A percentile compares a stretch with the other conserved stretches of the same genome.
These are phyloP conservation scores for Termitomyces sp. DNA, from an alignment of 768 basidiomycete species.

Conservation along the genomic window DNA sequence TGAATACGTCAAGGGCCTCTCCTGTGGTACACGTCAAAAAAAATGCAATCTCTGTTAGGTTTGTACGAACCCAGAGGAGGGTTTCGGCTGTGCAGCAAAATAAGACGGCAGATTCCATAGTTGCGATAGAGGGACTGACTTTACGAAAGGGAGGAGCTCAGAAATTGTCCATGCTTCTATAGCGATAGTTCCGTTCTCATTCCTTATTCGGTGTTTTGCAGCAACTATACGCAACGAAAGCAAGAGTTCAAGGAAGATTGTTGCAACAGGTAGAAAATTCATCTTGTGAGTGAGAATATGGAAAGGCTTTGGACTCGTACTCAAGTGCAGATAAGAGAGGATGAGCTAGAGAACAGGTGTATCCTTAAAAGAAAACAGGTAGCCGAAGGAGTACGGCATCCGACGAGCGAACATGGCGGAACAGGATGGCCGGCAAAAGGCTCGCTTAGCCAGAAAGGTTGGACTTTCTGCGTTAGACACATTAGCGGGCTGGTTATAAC, in stretches of 20 bases:
- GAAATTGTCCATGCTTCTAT: slow-evolving; percentile 36
- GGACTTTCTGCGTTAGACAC: neutral
- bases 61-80: slow-evolving; percentile 18
- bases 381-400: neutral
- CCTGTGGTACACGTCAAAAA: slow-evolving; percentile 13
- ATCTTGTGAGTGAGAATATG: neutral
- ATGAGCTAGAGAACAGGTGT: neutral
- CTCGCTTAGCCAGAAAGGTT: neutral
- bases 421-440: neutral
- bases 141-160: slow-evolving; percentile 21
- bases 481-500: neutral
- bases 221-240: neutral
- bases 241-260: neutral
- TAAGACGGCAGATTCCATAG: neutral
- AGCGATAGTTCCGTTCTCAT: slow-evolving; percentile 29
- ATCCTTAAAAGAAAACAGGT: neutral
- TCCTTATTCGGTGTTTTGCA: slow-evolving; percentile 18
- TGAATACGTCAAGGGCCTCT: slow-evolving; percentile 22
- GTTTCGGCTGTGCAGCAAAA: slow-evolving; percentile 1
- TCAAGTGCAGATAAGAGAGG: neutral
- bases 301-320: neutral
- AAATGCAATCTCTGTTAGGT: neutral
- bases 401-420: neutral
- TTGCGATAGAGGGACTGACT: slow-evolving; percentile 12
- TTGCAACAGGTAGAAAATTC: neutral